Evolutionary conservation across 345 rosid genomes (phyloP).

Genomic region (Citrus mangshanensis): DNA sequence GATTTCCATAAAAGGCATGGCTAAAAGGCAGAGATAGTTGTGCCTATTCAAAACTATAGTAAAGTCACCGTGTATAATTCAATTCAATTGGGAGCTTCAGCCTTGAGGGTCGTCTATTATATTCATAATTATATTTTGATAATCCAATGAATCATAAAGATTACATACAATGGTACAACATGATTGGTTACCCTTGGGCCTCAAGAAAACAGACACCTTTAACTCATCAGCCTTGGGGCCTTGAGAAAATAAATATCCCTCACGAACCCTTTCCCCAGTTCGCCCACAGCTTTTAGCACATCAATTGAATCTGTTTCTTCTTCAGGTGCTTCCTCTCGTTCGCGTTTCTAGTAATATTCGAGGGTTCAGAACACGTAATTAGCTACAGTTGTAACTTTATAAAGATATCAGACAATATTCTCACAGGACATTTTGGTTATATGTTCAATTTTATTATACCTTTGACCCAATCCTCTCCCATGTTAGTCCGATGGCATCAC

Average conservation of each 20-base stretch:
- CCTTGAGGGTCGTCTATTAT: neutral
- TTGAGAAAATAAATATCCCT: slow-evolving; percentile 62
- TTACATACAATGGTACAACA: neutral
- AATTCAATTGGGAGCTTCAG: neutral
- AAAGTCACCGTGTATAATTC: neutral
- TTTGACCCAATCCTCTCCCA: slow-evolving; percentile 59
- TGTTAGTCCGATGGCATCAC: slow-evolving; percentile 81
- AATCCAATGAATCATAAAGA: neutral
- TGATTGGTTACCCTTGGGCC: neutral
- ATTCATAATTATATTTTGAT: too few relatives aligned
- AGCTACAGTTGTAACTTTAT: neutral
- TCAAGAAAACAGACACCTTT: neutral
- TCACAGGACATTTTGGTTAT: neutral
- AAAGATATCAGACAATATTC: neutral
- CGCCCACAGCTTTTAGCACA: slow-evolving; percentile 55
- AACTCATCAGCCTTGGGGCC: slow-evolving; percentile 36
- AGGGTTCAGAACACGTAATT: neutral
- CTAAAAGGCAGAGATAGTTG: neutral
- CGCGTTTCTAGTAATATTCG: slow-evolving; percentile 54
- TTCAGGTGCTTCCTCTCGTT: slow-evolving; percentile 42
- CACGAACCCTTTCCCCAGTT: slow-evolving; percentile 84
- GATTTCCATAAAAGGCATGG: neutral
- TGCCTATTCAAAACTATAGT: neutral
- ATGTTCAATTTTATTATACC: slow-evolving; percentile 34
- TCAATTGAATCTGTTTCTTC: slow-evolving; percentile 42